Conservation (phyloP, 2,329 filamentous ascomycete species). For the Colletotrichum viniferum region DNA sequence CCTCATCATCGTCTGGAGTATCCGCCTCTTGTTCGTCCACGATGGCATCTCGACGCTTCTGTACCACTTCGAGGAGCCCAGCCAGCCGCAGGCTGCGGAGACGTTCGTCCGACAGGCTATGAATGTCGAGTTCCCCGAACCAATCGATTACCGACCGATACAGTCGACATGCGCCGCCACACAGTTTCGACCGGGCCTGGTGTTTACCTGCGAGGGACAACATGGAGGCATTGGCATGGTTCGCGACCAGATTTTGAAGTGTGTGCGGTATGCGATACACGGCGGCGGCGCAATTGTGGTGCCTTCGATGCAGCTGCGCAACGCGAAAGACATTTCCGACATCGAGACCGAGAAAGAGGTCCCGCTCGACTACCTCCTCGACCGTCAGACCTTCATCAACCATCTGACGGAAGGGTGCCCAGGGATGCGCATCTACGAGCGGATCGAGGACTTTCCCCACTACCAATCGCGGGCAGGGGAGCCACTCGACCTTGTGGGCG, state of each 20-base stretch:
- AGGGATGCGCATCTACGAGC: slow-evolving; percentile 30
- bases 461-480: slow-evolving; percentile 23
- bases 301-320: slow-evolving; percentile 38
- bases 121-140: slow-evolving; percentile 36
- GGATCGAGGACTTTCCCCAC: slow-evolving; percentile 30
- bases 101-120: slow-evolving; percentile 29
- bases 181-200: slow-evolving; percentile 35
- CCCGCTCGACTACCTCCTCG: slow-evolving; percentile 33
- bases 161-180: slow-evolving; percentile 33
- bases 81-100: slow-evolving; percentile 7
- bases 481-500: slow-evolving; percentile 28
- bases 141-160: slow-evolving; percentile 38
- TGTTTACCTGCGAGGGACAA: slow-evolving; percentile 44
- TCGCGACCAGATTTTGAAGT: slow-evolving; percentile 44
- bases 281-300: slow-evolving; percentile 39
- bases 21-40: background rate
- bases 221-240: slow-evolving; percentile 44
- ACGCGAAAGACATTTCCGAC: slow-evolving; percentile 33
- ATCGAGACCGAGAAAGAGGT: slow-evolving; percentile 32
- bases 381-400: slow-evolving; percentile 28
- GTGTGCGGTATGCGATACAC: slow-evolving; percentile 42
- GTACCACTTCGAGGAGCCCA: background rate
- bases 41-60: background rate
- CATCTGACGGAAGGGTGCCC: slow-evolving; percentile 31
- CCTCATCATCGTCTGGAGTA: slow-evolving; percentile 13